Conservation (phyloP, 1,284 basidiomycete species). For the Ganoderma meredithae region DNA sequence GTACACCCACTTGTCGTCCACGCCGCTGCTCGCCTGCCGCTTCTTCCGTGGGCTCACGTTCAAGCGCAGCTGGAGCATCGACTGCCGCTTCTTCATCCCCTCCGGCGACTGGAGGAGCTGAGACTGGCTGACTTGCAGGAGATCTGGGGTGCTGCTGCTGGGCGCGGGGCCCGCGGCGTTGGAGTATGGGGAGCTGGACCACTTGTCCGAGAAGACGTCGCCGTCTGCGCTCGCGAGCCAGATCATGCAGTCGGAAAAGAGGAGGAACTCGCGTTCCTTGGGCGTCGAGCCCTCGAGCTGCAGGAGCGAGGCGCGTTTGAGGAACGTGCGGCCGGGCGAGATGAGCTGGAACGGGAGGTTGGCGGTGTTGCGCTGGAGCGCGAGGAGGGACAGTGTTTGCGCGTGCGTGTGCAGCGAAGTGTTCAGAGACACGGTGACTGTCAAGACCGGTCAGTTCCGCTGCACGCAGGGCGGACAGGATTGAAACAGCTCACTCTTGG, state of each 20-base stretch:
- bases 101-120: constrained; percentile 21
- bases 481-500: constrained; percentile 63
- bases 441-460: not conserved
- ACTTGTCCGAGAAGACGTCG: constrained; percentile 39
- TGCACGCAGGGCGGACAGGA: constrained; percentile 2
- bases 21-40: constrained; percentile 49
- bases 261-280: constrained; percentile 73
- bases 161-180: constrained; percentile 12
- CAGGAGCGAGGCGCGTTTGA: constrained; percentile 70
- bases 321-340: constrained; percentile 76
- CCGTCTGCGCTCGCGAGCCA: constrained; percentile 72
- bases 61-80: constrained; percentile 36
- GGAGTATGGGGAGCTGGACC: constrained; percentile 24
- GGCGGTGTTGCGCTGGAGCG: constrained; percentile 77
- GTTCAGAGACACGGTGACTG: constrained; percentile 83
- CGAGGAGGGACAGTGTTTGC: constrained; percentile 74
- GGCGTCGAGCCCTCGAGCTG: constrained; percentile 62
- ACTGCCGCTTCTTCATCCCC: constrained; percentile 33
- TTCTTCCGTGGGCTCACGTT: constrained; percentile 45
- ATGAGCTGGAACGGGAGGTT: constrained; percentile 82
- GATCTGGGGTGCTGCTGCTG: constrained; percentile 41
- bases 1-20: constrained; percentile 72
- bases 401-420: constrained; percentile 80
- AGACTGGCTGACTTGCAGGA: constrained; percentile 46
- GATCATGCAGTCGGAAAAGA: constrained; percentile 83